Percentiles rank a stretch among this genome's conserved stretches.
phyloP scores from a whole-genome alignment of 2,329 filamentous ascomycete species.

The Geosmithia flava region DNA sequence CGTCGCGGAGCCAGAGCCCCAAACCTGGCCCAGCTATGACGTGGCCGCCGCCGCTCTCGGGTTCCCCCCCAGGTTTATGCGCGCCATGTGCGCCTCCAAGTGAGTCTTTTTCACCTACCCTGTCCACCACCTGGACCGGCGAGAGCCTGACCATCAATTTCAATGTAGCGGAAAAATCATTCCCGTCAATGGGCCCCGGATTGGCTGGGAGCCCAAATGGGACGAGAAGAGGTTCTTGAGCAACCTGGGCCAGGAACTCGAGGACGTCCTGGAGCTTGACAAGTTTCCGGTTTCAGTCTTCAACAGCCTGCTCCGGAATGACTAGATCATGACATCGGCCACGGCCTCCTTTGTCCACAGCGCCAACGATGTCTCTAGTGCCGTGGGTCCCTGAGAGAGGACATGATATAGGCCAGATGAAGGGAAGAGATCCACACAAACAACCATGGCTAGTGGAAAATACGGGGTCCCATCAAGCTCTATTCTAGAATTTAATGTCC shows the following conservation, averaged over 20 bases:
- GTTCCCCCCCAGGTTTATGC: conserved; percentile 13
- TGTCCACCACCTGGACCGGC: too few relatives aligned
- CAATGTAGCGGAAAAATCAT: conserved; percentile 7
- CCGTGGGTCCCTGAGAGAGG: conserved; percentile 51
- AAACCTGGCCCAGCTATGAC: conserved; percentile 17
- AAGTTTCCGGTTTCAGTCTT: too few relatives aligned
- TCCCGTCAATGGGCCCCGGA: conserved; percentile 6
- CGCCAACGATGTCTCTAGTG: conserved; percentile 53
- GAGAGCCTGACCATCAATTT: too few relatives aligned
- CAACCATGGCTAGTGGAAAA: too few relatives aligned
- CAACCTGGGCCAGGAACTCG: conserved; percentile 13
- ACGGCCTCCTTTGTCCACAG: conserved; percentile 55
- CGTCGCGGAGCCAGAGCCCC: conserved; percentile 9
- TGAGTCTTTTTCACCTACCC: conserved; percentile 9
- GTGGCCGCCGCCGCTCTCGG: conserved; percentile 16
- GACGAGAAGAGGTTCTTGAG: conserved; percentile 10
- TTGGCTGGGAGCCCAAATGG: conserved; percentile 17
- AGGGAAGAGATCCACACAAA: too few relatives aligned
- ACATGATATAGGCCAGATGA: too few relatives aligned
- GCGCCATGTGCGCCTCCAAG: conserved; percentile 12
- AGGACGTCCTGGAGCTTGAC: conserved; percentile 10
- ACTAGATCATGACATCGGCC: conserved; percentile 46
- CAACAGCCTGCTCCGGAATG: too few relatives aligned
- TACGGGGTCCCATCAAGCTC: too few relatives aligned
- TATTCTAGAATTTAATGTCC: too few relatives aligned